Percentiles rank a stretch among this genome's conserved stretches.
Evolutionary conservation across 108 stramenopile species (phyloP).

Genomic region (Chaetoceros tenuissimus): DNA sequence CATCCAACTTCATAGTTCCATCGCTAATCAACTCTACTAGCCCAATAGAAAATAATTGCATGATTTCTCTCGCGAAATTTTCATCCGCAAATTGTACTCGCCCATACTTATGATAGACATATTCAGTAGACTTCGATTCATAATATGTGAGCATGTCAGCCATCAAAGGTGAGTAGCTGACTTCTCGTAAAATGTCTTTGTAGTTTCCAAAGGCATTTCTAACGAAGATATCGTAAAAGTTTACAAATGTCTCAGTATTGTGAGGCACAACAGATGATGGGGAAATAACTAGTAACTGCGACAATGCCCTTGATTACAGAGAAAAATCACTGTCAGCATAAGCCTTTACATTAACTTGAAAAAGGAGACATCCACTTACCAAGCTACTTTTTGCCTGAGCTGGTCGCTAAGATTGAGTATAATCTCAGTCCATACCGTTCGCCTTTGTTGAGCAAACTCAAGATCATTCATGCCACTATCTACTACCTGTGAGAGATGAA

Average conservation of each 20-base stretch:
- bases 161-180: conserved; percentile 45
- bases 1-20: conserved; percentile 41
- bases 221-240: conserved; percentile 45
- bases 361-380: conserved; percentile 26
- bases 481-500: neutral
- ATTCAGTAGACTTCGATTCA: conserved; percentile 24
- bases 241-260: conserved; percentile 8
- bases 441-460: conserved; percentile 18
- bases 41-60: conserved; percentile 72
- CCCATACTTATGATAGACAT: conserved; percentile 8
- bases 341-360: neutral
- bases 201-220: conserved; percentile 72
- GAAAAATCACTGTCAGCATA: neutral
- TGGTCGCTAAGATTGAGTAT: conserved; percentile 59
- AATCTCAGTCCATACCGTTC: conserved; percentile 43
- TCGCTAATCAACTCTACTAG: conserved; percentile 41
- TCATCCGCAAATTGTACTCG: conserved; percentile 27
- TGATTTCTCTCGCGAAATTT: conserved; percentile 50
- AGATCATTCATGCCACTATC: neutral
- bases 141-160: conserved; percentile 43
- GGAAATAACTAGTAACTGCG: conserved; percentile 29
- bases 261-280: neutral
- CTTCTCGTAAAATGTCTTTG: conserved; percentile 49
- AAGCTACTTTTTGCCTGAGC: conserved; percentile 68
- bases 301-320: conserved; percentile 16